Evolutionary conservation across 148 eudicot genomes (phyloP), one percentile per base, ranked within the genome.

Genomic region (Vaccinium darrowii): DNA sequence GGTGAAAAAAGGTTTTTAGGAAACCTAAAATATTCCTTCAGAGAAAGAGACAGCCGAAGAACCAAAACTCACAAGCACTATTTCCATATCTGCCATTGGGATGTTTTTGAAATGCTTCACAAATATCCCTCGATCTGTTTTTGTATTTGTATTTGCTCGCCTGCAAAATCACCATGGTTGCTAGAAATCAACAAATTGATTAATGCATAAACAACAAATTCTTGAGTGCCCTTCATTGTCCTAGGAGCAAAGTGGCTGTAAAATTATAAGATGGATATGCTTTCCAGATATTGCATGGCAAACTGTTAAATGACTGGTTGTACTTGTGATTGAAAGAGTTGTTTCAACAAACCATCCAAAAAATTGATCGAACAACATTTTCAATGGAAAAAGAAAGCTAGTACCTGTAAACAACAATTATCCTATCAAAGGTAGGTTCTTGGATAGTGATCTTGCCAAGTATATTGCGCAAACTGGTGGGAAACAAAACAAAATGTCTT

Each of bases 71-170:
- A 96, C 98, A 85, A 96, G 91, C 84, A 95, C 98, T 57, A 96
- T 90, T 90, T 96, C 99, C 98, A 96, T 86, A 86, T 96, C 99
- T 79, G 99, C 98, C 99, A 96, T 96, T 43, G 99, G 99, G 63
- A 96, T 96, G 90, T 93, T 90, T 89, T 88, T 96, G 88, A 96
- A 96, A 92, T 96, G 99, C 85, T 94, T 96, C 88, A 96, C 95
- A 87, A 87, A 90, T 60, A 96, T 91, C 39, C 99, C 99, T 62
- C 97, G 91, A 62, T 96, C 98, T 36, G 84, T 52, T 84, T 96
- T 93, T 63, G 80, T 80, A 81, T 84, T 81, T 47, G 91, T 86
- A 85, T 93, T 86, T 33, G 95, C 98, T 86, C 92, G 82, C 90
- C 99, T 96, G 91, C 76, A 83, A n/a, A 76, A 36, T 15, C 69